Evolutionary conservation across 192 early-diverging fungal genomes (phyloP).

Genomic region (Coemansia sp.): DNA sequence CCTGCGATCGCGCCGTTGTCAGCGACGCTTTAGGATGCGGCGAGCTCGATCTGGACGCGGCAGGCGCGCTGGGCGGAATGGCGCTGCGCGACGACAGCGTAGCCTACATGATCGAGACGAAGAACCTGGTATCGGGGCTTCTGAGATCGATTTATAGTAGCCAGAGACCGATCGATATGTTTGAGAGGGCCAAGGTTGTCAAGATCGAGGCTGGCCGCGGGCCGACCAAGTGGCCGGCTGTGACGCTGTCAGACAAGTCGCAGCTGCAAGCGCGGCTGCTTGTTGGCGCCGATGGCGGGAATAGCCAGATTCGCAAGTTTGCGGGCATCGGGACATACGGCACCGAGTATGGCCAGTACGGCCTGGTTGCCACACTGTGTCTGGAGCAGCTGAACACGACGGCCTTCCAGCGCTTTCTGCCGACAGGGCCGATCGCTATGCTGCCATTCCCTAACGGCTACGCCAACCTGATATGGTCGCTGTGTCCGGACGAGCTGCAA

Average conservation of each 20-base stretch:
- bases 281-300: slow-evolving; percentile 86
- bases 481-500: slow-evolving; percentile 62
- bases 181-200: slow-evolving; percentile 69
- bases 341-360: slow-evolving; percentile 84
- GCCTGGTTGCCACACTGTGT: slow-evolving; percentile 78
- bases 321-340: slow-evolving; percentile 80
- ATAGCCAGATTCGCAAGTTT: slow-evolving; percentile 80
- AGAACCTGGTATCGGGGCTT: slow-evolving; percentile 73
- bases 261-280: slow-evolving; percentile 71
- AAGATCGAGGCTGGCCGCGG: slow-evolving; percentile 46
- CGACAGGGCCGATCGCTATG: slow-evolving; percentile 89
- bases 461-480: slow-evolving; percentile 91
- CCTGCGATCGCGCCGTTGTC: slow-evolving; percentile 56
- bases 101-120: slow-evolving; percentile 89
- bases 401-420: slow-evolving; percentile 94
- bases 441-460: slow-evolving; percentile 64
- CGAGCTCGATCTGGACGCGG: slow-evolving; percentile 11
- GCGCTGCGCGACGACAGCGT: slow-evolving; percentile 40
- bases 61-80: not conserved
- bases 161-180: slow-evolving; percentile 57
- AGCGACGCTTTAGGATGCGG: slow-evolving; percentile 40
- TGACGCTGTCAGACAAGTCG: slow-evolving; percentile 68
- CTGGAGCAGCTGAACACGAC: slow-evolving; percentile 65
- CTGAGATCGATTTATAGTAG: slow-evolving; percentile 53
- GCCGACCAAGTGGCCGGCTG: slow-evolving; percentile 68